Percentiles rank a stretch among this genome's conserved stretches.
Evolutionary conservation across 345 rosid species (phyloP).

Genomic region (Heritiera littoralis): DNA sequence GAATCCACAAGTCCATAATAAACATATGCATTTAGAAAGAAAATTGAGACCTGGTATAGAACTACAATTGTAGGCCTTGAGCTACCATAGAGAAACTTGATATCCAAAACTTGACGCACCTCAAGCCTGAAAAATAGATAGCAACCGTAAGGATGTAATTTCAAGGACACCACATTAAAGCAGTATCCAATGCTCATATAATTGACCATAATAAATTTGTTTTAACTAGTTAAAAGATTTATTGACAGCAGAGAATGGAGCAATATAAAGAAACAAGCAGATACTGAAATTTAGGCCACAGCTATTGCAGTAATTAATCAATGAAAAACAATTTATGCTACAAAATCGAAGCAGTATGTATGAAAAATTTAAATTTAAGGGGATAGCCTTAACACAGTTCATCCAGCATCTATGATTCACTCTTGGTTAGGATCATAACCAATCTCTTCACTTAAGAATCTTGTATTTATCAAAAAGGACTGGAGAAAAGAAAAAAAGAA

Average conservation of each 20-base stretch:
- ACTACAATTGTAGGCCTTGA: constrained; percentile 88
- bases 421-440: background rate
- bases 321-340: background rate
- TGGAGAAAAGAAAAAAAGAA: constrained; percentile 13
- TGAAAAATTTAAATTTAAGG: background rate
- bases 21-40: constrained; percentile 9
- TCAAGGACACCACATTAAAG: background rate
- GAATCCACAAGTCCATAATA: background rate
- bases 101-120: constrained; percentile 94
- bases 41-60: constrained; percentile 69
- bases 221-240: background rate
- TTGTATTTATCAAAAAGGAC: background rate
- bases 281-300: background rate
- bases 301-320: background rate
- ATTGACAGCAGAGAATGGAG: background rate
- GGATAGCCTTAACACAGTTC: background rate
- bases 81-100: constrained; percentile 91
- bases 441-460: background rate
- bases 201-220: background rate
- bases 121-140: constrained; percentile 63
- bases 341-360: background rate
- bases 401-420: background rate
- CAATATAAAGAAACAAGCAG: background rate
- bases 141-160: constrained; percentile 13
- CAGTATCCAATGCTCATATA: background rate